Base-by-base conservation (phyloP, 2,329 filamentous ascomycete genomes). In the Monilinia laxa region DNA sequence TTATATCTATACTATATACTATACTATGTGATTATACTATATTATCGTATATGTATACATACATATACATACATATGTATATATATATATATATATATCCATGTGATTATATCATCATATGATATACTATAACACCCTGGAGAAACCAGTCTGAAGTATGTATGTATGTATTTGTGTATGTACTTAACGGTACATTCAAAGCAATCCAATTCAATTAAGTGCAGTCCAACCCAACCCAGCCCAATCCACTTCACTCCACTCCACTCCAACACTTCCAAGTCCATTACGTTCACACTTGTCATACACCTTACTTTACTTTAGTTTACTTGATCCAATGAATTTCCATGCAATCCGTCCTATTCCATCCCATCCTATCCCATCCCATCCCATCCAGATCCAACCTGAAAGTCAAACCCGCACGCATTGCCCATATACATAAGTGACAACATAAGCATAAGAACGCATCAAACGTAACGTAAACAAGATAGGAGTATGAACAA, bases 381-480 rank as follows among this genome's bases (percentile, higher is more conserved):
- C 14, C 55, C 55, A 42, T 25, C 38, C 59, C 16, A 40, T 60
- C 31, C 58, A 28, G n/a, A 47, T 60, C 28, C 58, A 60, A 49
- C 42, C 45, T 35, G 23, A n/a, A 45, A 45, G 55, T 58, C 40
- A 58, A 60, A 23, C 49, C 49, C 49, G 49, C 59, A 53, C 31
- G 49, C 47, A 53, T 53, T 62, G 35, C 60, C 60, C 35, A 54
- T 54, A 53, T 53, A 51, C 49, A 63, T 18, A 31, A 31, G 12
- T 52, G 38, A 14, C 53, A 58, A 45, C 56, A 45, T 45, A 45
- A 47, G 55, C 45, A 62, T 56, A 25, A 56, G 23, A 14, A 35
- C 25, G 42, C 10, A 38, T 28, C 11, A 49, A 53, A 40, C 38
- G 38, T 40, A 54, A 54, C 35, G 38, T 42, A 40, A 54, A 54